phyloP scores from a whole-genome alignment of 495 filamentous ascomycete genomes.

The Bathelium albidoporum region DNA sequence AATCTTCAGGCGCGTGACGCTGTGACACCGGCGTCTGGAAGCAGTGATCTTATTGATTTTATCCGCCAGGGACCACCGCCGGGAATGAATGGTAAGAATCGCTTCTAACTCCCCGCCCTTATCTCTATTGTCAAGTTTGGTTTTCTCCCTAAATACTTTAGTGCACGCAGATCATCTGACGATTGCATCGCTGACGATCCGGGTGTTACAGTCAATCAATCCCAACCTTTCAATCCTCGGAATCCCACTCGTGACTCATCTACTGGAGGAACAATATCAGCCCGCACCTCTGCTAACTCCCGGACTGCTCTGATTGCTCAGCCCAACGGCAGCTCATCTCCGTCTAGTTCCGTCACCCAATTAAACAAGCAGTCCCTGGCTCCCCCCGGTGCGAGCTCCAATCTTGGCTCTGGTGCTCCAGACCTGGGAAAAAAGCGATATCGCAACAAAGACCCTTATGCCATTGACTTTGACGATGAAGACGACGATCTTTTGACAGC shows the following conservation, averaged over 20 bases:
- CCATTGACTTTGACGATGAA: conserved; percentile 77
- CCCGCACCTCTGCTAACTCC: conserved; percentile 41
- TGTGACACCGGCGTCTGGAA: conserved; percentile 51
- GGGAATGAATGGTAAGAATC: not conserved
- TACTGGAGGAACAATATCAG: not conserved
- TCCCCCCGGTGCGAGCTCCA: conserved; percentile 11
- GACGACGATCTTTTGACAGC: conserved; percentile 46
- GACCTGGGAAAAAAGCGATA: conserved; percentile 47
- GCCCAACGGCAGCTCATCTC: conserved; percentile 15
- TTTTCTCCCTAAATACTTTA: not conserved
- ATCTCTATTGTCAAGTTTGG: not conserved
- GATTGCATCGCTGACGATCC: not conserved
- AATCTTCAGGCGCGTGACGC: conserved; percentile 63
- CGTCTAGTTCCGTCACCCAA: conserved; percentile 4
- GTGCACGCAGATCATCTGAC: not conserved
- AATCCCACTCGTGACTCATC: not conserved
- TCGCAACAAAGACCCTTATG: conserved; percentile 79
- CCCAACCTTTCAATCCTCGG: not conserved
- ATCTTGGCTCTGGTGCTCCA: conserved; percentile 22
- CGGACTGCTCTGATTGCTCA: conserved; percentile 47
- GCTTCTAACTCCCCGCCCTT: not conserved
- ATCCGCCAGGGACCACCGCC: conserved; percentile 64
- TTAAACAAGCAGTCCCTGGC: not conserved
- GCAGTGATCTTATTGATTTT: conserved; percentile 85
- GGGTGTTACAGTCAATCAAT: not conserved